phyloP scores from a whole-genome alignment of 2,329 filamentous ascomycete species.

The Cladosporium sphaerospermum region DNA sequence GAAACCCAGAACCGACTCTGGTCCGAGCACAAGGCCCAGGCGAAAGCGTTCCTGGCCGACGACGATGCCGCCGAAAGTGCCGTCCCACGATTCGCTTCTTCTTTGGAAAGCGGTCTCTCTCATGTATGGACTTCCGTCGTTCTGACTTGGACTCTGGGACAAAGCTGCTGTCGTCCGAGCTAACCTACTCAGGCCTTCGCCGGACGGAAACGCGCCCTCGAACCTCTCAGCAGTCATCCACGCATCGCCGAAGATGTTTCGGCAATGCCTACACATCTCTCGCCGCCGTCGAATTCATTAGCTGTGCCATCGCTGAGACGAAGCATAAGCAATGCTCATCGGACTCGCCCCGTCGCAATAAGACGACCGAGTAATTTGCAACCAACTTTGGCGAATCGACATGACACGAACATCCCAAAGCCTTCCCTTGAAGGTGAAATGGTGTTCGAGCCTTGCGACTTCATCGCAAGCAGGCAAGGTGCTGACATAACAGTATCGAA shows the following conservation, averaged over 20 bases:
- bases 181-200: neutral
- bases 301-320: too few species aligned
- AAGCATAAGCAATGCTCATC: too few species aligned
- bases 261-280: too few species aligned
- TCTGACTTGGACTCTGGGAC: neutral
- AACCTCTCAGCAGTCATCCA: neutral
- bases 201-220: neutral
- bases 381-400: too few species aligned
- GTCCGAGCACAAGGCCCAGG: constrained; percentile 20
- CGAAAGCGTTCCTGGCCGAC: constrained; percentile 5
- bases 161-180: neutral
- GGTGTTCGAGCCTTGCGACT: constrained; percentile 25
- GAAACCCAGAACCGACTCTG: constrained; percentile 32
- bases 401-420: neutral
- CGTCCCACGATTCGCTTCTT: too few species aligned
- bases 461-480: constrained; percentile 20
- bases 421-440: constrained; percentile 13
- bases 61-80: constrained; percentile 9
- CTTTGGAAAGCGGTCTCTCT: neutral
- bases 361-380: too few species aligned
- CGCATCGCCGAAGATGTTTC: too few species aligned
- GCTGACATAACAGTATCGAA: constrained; percentile 18
- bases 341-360: too few species aligned
- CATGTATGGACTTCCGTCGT: neutral
- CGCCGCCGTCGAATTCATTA: too few species aligned